A percentile compares a stretch with the other conserved stretches of the same genome.
phyloP scores from a whole-genome alignment of 352 stramenopile species.

The Phytopythium sindhum region DNA sequence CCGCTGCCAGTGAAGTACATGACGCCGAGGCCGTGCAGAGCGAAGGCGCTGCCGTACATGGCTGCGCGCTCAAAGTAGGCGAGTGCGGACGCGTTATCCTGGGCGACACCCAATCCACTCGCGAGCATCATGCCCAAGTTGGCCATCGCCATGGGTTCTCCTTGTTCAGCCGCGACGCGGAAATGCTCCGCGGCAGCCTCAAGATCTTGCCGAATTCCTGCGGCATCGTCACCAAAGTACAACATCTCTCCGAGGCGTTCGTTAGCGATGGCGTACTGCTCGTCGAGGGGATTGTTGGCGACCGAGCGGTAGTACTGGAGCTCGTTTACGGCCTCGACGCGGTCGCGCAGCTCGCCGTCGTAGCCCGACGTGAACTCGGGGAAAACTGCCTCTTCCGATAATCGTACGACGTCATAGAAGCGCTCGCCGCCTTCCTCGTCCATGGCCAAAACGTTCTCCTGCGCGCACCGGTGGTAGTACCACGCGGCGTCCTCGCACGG shows the following conservation, averaged over 20 bases:
- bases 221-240: slow-evolving; percentile 66
- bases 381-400: slow-evolving; percentile 39
- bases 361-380: slow-evolving; percentile 8
- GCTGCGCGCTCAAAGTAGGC: slow-evolving; percentile 59
- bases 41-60: slow-evolving; percentile 53
- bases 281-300: slow-evolving; percentile 55
- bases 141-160: slow-evolving; percentile 57
- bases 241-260: slow-evolving; percentile 67
- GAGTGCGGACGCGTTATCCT: slow-evolving; percentile 55
- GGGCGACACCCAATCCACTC: slow-evolving; percentile 54
- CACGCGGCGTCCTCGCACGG: slow-evolving; percentile 37
- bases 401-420: slow-evolving; percentile 31
- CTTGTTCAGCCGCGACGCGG: slow-evolving; percentile 57
- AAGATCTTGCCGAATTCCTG: slow-evolving; percentile 47
- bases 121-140: slow-evolving; percentile 75
- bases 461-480: slow-evolving; percentile 50
- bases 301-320: slow-evolving; percentile 66
- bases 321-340: slow-evolving; percentile 43
- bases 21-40: slow-evolving; percentile 59
- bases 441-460: slow-evolving; percentile 55
- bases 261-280: slow-evolving; percentile 53
- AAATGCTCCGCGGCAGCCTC: slow-evolving; percentile 54
- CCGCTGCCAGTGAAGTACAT: slow-evolving; percentile 55
- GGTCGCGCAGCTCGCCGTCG: slow-evolving; percentile 15
- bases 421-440: slow-evolving; percentile 45